Conservation (phyloP, 2,329 filamentous ascomycete species). For the Fusarium dimerum region DNA sequence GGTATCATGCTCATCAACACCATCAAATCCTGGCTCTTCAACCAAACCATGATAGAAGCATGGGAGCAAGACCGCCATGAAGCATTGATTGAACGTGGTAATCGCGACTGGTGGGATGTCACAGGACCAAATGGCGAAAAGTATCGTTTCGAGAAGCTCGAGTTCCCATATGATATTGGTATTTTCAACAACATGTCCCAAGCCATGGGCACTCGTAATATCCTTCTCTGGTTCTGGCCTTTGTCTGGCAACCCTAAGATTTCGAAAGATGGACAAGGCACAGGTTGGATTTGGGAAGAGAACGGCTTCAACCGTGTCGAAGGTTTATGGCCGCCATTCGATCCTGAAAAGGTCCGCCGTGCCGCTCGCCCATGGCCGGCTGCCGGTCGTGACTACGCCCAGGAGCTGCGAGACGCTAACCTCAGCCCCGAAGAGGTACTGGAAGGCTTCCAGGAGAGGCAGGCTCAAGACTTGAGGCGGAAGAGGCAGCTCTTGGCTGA, state of each 20-base stretch:
- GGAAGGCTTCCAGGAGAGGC: slow-evolving; percentile 51
- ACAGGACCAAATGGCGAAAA: slow-evolving; percentile 38
- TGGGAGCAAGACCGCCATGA: slow-evolving; percentile 72
- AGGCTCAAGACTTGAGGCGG: slow-evolving; percentile 48
- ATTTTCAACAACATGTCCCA: slow-evolving; percentile 73
- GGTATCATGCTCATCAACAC: slow-evolving; percentile 66
- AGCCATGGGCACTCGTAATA: slow-evolving; percentile 71
- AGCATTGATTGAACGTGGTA: slow-evolving; percentile 51
- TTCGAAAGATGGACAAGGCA: slow-evolving; percentile 38
- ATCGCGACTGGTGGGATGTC: slow-evolving; percentile 47
- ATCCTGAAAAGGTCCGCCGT: slow-evolving; percentile 61
- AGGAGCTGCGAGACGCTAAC: slow-evolving; percentile 37
- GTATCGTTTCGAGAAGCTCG: slow-evolving; percentile 61
- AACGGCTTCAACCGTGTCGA: slow-evolving; percentile 73
- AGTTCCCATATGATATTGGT: slow-evolving; percentile 82
- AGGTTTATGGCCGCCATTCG: slow-evolving; percentile 63
- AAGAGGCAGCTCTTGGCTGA: slow-evolving; percentile 47
- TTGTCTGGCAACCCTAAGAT: slow-evolving; percentile 55
- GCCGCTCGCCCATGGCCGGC: slow-evolving; percentile 41
- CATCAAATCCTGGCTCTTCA: slow-evolving; percentile 61
- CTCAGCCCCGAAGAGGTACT: slow-evolving; percentile 46
- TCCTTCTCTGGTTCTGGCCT: slow-evolving; percentile 69
- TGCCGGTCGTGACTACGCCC: slow-evolving; percentile 36
- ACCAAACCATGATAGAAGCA: slow-evolving; percentile 78
- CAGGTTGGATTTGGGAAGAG: slow-evolving; percentile 66